phyloP scores from a whole-genome alignment of 768 basidiomycete species.

The Boletales sp. region DNA sequence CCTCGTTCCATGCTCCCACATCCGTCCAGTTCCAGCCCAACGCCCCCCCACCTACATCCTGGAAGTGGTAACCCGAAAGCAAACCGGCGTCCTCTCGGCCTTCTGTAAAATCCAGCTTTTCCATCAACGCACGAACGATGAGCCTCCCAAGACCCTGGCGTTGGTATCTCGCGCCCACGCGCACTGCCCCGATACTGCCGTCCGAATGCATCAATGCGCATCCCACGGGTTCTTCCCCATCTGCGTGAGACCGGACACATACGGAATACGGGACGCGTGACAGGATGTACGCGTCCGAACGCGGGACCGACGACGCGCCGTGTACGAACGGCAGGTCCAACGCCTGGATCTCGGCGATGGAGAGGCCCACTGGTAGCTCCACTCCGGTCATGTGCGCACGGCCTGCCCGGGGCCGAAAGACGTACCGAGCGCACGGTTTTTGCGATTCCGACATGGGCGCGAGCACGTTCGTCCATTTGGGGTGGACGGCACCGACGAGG shows the following conservation, averaged over 20 bases:
- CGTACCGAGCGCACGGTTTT: background rate
- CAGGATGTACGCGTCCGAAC: conserved; percentile 16
- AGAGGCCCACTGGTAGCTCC: background rate
- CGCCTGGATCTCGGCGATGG: conserved; percentile 7
- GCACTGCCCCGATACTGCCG: conserved; percentile 16
- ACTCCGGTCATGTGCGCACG: background rate
- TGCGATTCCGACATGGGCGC: conserved; percentile 4
- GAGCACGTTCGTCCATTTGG: conserved; percentile 11
- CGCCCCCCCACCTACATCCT: conserved; percentile 19
- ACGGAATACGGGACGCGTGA: conserved; percentile 20
- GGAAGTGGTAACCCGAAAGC: background rate
- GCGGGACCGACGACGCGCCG: conserved; percentile 8
- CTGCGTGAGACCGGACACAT: conserved; percentile 13
- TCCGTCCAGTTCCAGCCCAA: conserved; percentile 24
- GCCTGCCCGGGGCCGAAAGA: background rate
- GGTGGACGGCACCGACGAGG: conserved; percentile 1
- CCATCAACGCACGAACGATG: conserved; percentile 8
- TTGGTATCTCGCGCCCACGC: conserved; percentile 7
- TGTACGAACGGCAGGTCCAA: conserved; percentile 14
- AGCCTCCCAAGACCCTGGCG: conserved; percentile 11
- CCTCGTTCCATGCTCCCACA: conserved; percentile 1
- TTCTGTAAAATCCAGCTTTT: conserved; percentile 7
- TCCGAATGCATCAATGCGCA: conserved; percentile 19
- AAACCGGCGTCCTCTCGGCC: background rate
- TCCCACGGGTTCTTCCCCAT: conserved; percentile 3